These are phyloP conservation scores for Syzygium malaccense DNA, from an alignment of 441 rosid species.

Conservation along the genomic window DNA sequence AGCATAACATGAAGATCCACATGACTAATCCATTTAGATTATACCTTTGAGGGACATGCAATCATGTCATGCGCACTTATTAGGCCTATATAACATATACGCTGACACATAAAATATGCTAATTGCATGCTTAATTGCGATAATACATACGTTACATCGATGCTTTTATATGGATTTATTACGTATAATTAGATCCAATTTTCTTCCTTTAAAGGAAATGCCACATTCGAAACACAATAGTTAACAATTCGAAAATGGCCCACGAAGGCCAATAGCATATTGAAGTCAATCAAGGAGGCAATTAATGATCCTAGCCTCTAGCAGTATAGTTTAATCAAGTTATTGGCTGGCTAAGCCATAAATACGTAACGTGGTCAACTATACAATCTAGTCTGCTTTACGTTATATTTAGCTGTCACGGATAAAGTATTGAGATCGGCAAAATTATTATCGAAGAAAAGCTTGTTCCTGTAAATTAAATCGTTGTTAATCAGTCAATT, in stretches of 20 bases:
- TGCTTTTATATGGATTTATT: neutral
- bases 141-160: neutral
- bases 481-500: neutral
- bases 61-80: neutral
- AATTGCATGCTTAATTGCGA: neutral
- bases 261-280: neutral
- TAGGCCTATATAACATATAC: neutral
- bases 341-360: neutral
- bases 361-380: neutral
- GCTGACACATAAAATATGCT: neutral
- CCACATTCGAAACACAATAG: neutral
- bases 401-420: neutral
- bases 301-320: neutral
- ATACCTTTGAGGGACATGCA: neutral
- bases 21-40: too few species aligned
- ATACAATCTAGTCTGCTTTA: neutral
- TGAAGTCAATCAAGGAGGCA: neutral
- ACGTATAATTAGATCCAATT: neutral
- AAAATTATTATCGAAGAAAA: neutral
- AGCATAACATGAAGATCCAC: neutral
- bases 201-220: neutral
- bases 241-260: neutral
- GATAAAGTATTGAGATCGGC: neutral
- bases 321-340: neutral
- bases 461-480: neutral